Conservation (phyloP, 2,329 filamentous ascomycete species). For the Apiospora hydei region DNA sequence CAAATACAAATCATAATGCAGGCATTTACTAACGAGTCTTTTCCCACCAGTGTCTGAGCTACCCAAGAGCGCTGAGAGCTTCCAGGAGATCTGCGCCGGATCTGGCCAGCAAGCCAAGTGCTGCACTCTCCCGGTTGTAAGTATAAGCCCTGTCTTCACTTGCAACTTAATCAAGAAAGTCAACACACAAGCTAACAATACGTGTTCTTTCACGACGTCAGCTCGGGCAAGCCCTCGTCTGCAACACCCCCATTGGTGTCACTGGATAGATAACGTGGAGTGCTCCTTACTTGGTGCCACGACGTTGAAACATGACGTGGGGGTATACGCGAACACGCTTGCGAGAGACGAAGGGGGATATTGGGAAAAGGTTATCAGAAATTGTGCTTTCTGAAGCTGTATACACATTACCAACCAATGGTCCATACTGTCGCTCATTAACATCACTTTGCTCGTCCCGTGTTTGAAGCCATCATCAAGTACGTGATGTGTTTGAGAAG, state of each 20-base stretch:
- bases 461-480: too few relatives aligned
- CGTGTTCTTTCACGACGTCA: too few relatives aligned
- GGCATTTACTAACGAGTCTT: not conserved
- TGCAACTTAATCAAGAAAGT: too few relatives aligned
- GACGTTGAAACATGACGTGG: too few relatives aligned
- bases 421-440: too few relatives aligned
- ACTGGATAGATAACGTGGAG: not conserved
- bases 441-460: too few relatives aligned
- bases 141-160: too few relatives aligned
- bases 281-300: too few relatives aligned
- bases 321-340: not conserved
- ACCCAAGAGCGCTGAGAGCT: not conserved
- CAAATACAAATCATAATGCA: too few relatives aligned
- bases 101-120: constrained; percentile 1
- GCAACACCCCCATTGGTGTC: constrained; percentile 4
- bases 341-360: not conserved
- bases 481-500: too few relatives aligned
- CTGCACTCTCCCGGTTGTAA: constrained; percentile 10
- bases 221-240: constrained; percentile 13
- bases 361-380: not conserved
- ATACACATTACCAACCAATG: not conserved
- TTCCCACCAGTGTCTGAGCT: not conserved
- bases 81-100: constrained; percentile 4
- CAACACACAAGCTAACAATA: too few relatives aligned
- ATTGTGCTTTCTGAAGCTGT: not conserved